A percentile compares a stretch with the other conserved stretches of the same genome.
Evolutionary conservation across 2,329 filamentous ascomycete species (phyloP).

Genomic region (Endocalyx cinctus): DNA sequence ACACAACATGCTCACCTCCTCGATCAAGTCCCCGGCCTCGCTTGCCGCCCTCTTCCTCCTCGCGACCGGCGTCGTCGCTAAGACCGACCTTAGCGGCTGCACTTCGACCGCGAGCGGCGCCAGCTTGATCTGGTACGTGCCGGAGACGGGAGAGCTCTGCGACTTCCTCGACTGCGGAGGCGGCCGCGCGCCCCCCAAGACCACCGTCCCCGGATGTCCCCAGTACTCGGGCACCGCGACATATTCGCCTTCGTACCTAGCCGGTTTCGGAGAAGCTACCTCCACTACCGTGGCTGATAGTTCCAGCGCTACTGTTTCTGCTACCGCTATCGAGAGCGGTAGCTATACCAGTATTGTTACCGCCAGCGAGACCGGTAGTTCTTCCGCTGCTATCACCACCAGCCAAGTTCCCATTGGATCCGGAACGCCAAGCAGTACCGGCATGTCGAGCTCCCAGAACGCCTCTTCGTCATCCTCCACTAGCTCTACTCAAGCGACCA

Average conservation of each 20-base stretch:
- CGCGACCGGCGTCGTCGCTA: conserved; percentile 32
- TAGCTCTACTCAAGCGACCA: conserved; percentile 6
- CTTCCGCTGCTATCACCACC: not conserved
- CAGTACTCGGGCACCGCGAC: conserved; percentile 51
- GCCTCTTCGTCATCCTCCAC: conserved; percentile 1
- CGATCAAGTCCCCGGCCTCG: no score
- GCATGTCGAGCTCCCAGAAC: conserved; percentile 1
- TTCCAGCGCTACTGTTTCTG: conserved; percentile 5
- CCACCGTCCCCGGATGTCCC: conserved; percentile 56
- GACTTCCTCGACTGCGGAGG: conserved; percentile 62
- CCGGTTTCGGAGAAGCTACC: conserved; percentile 21
- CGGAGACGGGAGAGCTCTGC: conserved; percentile 61
- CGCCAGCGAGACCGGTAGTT: not conserved
- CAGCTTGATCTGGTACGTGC: conserved; percentile 55
- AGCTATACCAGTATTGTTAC: no score
- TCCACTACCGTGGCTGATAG: no score
- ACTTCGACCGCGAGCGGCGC: conserved; percentile 33
- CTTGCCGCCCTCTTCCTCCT: conserved; percentile 18
- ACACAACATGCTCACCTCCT: no score
- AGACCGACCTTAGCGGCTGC: conserved; percentile 44
- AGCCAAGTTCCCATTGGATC: not conserved
- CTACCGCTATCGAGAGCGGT: conserved; percentile 1
- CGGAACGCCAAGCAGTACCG: not conserved
- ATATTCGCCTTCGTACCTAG: conserved; percentile 47
- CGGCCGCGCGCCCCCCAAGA: conserved; percentile 60